phyloP scores from a whole-genome alignment of 1,139 yeast genomes.

The Wickerhamomyces sp. region DNA sequence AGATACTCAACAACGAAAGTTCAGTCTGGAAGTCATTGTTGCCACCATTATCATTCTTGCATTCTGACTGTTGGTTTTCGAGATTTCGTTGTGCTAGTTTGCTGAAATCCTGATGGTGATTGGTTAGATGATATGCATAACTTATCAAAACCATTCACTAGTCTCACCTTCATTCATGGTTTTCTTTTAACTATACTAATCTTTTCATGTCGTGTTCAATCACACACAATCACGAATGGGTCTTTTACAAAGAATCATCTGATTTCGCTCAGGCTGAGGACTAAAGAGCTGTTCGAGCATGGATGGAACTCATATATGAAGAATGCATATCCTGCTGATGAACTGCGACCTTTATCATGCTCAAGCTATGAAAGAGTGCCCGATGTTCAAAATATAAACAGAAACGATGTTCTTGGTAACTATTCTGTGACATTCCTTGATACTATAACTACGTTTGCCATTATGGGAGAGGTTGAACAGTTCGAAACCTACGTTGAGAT shows the following conservation, averaged over 20 bases:
- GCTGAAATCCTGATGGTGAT: background rate
- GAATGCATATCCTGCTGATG: constrained; percentile 79
- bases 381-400: constrained; percentile 48
- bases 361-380: constrained; percentile 61
- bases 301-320: constrained; percentile 73
- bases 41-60: background rate
- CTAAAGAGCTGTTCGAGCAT: constrained; percentile 59
- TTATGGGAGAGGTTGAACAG: constrained; percentile 58
- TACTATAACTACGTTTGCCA: constrained; percentile 70
- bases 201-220: background rate
- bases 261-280: constrained; percentile 40
- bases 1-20: too few relatives aligned
- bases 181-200: background rate
- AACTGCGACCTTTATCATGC: constrained; percentile 72
- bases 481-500: constrained; percentile 47
- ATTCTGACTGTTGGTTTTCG: background rate
- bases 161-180: background rate
- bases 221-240: constrained; percentile 1
- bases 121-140: background rate
- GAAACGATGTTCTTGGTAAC: constrained; percentile 85
- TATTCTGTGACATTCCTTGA: constrained; percentile 75
- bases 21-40: too few relatives aligned
- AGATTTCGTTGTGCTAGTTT: too few relatives aligned
- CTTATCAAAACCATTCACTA: background rate
- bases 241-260: constrained; percentile 50